These are phyloP conservation scores for Fusarium dimerum DNA, from an alignment of 2,329 filamentous ascomycete genomes.

Conservation along the genomic window DNA sequence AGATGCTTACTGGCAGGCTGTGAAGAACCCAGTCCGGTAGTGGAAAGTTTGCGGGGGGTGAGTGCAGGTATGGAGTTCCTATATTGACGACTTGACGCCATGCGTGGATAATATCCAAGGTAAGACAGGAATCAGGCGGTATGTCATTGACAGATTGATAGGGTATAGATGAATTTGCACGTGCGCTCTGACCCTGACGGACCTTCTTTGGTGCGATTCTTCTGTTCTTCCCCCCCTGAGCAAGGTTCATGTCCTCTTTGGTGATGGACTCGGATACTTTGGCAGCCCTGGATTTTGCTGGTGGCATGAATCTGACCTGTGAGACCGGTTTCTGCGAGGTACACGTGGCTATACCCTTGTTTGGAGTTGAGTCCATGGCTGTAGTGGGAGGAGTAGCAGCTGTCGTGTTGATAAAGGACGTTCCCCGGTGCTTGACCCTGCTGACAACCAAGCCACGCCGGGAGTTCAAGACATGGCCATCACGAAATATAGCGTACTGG, in stretches of 20 bases:
- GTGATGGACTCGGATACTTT: not conserved
- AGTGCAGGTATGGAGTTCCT: not conserved
- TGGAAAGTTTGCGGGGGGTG: not conserved
- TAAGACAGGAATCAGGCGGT: not conserved
- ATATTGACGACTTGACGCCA: constrained; percentile 2
- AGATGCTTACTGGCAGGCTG: not conserved
- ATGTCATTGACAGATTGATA: constrained; percentile 1
- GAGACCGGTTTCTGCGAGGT: not conserved
- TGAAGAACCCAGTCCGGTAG: constrained; percentile 6
- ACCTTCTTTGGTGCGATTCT: not conserved
- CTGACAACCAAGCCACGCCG: constrained; percentile 1
- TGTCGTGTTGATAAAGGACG: constrained; percentile 6
- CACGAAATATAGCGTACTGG: too few relatives aligned
- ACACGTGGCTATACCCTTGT: too few relatives aligned
- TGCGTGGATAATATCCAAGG: not conserved
- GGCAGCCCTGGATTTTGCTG: not conserved
- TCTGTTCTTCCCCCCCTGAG: constrained; percentile 1
- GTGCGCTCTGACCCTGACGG: not conserved
- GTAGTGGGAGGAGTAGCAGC: not conserved
- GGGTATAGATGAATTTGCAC: not conserved
- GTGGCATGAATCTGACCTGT: not conserved
- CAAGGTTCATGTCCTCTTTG: not conserved
- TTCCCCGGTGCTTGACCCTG: constrained; percentile 6
- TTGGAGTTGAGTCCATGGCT: too few relatives aligned
- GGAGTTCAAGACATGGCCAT: not conserved